Evolutionary conservation across 1,284 basidiomycete species (phyloP), one percentile per base, ranked within the genome.

Genomic region (Apiotrichum gamsii): DNA sequence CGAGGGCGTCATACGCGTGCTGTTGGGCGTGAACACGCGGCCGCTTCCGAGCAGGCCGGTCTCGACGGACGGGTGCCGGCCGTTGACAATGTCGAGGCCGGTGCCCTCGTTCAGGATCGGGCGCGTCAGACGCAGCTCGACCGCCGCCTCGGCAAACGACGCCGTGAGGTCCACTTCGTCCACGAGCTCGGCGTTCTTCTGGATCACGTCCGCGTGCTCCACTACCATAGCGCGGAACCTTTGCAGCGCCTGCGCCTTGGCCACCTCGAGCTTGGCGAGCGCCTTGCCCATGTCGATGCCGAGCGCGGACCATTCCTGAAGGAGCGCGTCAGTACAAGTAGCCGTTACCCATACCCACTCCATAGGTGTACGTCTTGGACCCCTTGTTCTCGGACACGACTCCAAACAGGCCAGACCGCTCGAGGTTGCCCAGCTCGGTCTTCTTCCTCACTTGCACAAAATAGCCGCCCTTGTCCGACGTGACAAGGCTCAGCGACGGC

Each of bases 31-130:
- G 68, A 93, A 96, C 8, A 78, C 74, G 30, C 88, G 82, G 16
- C 86, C 83, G 0, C 80, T 76, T 0, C 79, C 78, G 32, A 90
- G 75, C 2, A 98, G 78, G 2, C 90, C 90, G 5, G 89, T 77
- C 72, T 98, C 93, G 8, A 97, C 94, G 0, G 87, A 84, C 0
- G 94, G 88, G 74, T 98, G 94, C 11, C 94, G 81, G 10, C 90
- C 93, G 48, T 86, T 82, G 5, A 75, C 70, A 18, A 97, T 82
- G 4, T 81, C 68, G 51, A 89, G 84, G 1, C 77, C 74, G 16
- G 75, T 70, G 19, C 87, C 78, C 9, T 85, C 80, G 28, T 77
- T 79, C 20, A 97, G 65, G 0, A 70, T 62, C 0, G 94, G 94
- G 29, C 83, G 77, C 2, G 84, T 80, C 59, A 90, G 85, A 39